phyloP scores from a whole-genome alignment of 352 stramenopile species.

The Pythium brachiatum region DNA sequence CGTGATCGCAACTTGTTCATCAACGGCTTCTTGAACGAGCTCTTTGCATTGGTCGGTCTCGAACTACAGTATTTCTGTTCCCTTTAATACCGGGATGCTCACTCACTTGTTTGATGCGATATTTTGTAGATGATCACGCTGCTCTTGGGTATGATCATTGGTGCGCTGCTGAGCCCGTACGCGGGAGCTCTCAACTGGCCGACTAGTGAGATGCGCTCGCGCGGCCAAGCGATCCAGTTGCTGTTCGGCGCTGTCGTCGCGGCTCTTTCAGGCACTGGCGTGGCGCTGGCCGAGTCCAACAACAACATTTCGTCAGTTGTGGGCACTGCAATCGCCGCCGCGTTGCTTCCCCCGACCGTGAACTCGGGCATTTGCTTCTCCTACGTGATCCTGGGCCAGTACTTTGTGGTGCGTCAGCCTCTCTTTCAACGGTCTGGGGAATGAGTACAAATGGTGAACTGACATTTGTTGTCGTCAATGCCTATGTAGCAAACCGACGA shows the following conservation, averaged over 20 bases:
- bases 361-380: conserved; percentile 87
- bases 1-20: conserved; percentile 81
- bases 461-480: not conserved
- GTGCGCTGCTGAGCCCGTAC: conserved; percentile 75
- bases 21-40: conserved; percentile 78
- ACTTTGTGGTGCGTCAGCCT: conserved; percentile 60
- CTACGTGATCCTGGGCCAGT: conserved; percentile 82
- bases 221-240: conserved; percentile 73
- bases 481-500: conserved; percentile 43
- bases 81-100: not conserved
- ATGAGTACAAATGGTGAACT: not conserved
- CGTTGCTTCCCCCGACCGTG: conserved; percentile 79
- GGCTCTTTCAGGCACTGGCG: conserved; percentile 67
- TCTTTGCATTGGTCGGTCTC: conserved; percentile 64
- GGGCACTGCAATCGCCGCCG: conserved; percentile 82
- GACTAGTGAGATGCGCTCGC: conserved; percentile 77
- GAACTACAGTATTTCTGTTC: not conserved
- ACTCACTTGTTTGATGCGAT: not conserved
- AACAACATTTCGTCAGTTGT: conserved; percentile 89
- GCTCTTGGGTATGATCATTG: conserved; percentile 78
- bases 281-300: conserved; percentile 82
- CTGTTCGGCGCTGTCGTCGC: conserved; percentile 81
- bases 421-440: not conserved
- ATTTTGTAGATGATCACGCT: conserved; percentile 62
- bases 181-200: conserved; percentile 76